These are phyloP conservation scores for Leptomonas seymouri DNA, from an alignment of 208 protist genomes.

Conservation along the genomic window DNA sequence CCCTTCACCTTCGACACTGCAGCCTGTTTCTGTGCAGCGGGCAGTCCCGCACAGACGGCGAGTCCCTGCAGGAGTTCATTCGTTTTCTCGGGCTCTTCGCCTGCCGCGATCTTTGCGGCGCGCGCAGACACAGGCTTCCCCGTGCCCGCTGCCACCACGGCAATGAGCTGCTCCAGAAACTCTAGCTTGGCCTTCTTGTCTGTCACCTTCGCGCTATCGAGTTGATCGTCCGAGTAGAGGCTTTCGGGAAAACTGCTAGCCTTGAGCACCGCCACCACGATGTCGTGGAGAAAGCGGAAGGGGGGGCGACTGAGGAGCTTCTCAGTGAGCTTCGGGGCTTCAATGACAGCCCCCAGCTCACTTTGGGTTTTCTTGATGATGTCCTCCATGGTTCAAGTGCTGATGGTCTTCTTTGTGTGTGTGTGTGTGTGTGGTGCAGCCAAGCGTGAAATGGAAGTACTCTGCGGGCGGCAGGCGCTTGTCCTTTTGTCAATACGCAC, in stretches of 20 bases:
- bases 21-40: slow-evolving; percentile 53
- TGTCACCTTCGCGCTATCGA: slow-evolving; percentile 74
- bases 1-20: slow-evolving; percentile 72
- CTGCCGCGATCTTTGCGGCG: slow-evolving; percentile 86
- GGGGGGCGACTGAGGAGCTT: slow-evolving; percentile 88
- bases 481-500: too few relatives aligned
- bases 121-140: slow-evolving; percentile 55
- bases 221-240: slow-evolving; percentile 62
- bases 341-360: slow-evolving; percentile 79
- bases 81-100: slow-evolving; percentile 86
- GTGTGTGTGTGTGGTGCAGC: too few relatives aligned
- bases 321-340: slow-evolving; percentile 84
- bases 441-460: too few relatives aligned
- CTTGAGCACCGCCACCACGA: slow-evolving; percentile 71
- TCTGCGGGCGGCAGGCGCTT: too few relatives aligned
- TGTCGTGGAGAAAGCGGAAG: slow-evolving; percentile 92
- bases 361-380: slow-evolving; percentile 78
- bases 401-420: too few relatives aligned
- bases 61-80: slow-evolving; percentile 89
- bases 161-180: slow-evolving; percentile 80
- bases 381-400: slow-evolving; percentile 29
- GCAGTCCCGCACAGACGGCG: slow-evolving; percentile 68
- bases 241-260: slow-evolving; percentile 76
- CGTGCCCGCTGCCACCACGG: slow-evolving; percentile 79
- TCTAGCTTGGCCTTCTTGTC: slow-evolving; percentile 87